Base-by-base conservation (phyloP, 352 stramenopile species). In the Globisporangium polare region DNA sequence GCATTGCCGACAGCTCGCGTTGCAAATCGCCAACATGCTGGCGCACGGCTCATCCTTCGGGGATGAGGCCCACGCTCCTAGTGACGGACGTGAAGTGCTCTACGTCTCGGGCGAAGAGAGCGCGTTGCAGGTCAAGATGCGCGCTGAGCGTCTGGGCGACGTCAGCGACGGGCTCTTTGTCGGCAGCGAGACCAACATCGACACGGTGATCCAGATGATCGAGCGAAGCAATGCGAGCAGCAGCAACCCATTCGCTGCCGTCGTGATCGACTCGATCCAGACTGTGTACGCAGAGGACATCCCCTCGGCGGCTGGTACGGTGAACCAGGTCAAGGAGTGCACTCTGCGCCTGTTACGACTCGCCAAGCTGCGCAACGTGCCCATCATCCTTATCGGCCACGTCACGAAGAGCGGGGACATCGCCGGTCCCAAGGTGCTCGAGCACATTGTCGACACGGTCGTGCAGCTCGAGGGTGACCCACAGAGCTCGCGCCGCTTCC, bases 91-190 rank as follows among this genome's bases (percentile, higher is more conserved):
- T 24, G 75, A 77, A 27, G 94, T 98, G 20, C 77, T 98, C 17
- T 99, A 99, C 67, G 79, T 99, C 4, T 98, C 94, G 2, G 97
- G 97, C 22, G 97, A 99, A 77, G 97, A 99, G 68, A 98, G 94
- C 62, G 76, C 92, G n/a, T 71, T 92, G 37, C 97, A 99, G 73
- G 91, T 99, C 62, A 96, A 95, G 50, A 91, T 96, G 68, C 78
- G 96, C 43, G 96, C 95, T 3, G 74, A 95, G 50, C 77, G 96
- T 0, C 80, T 98, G 27, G 89, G 80, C 17, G 79, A 88, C 0
- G 55, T 89, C 3, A 78, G 72, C 54, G 65, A 89, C 53, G 72
- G 73, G 53, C 67, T 95, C 22, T 94, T 86, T 51, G 86, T 95
- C 26, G 83, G 80, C 4, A 94, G 80, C 43, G 85, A 96, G 72